phyloP scores from a whole-genome alignment of 176 grass and related monocot genomes.

The Thinopyrum elongatum region DNA sequence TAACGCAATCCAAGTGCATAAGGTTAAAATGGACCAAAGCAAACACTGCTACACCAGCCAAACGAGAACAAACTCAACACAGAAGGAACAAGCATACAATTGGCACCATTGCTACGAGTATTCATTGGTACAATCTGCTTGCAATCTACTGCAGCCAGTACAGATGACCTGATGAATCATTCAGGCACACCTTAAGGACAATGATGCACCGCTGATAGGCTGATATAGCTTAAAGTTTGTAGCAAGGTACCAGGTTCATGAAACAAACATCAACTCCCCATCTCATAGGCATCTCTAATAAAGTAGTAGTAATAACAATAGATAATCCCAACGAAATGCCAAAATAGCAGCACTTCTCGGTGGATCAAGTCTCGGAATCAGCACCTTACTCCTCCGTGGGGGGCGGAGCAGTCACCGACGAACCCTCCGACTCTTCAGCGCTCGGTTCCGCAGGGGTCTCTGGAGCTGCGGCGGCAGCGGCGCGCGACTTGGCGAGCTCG shows the following conservation, averaged over 20 bases:
- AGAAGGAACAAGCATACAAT: not conserved
- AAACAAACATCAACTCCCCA: slow-evolving; percentile 37
- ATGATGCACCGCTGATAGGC: not conserved
- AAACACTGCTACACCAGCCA: not conserved
- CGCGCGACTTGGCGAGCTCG: slow-evolving; percentile 61
- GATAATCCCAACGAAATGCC: slow-evolving; percentile 35
- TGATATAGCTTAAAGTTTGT: slow-evolving; percentile 16
- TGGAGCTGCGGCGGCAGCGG: not conserved
- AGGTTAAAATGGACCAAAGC: not conserved
- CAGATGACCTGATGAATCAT: slow-evolving; percentile 18
- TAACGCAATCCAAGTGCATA: not conserved
- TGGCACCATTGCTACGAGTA: not conserved
- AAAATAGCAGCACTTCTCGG: slow-evolving; percentile 35
- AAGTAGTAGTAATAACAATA: not conserved
- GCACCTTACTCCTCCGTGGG: slow-evolving; percentile 38
- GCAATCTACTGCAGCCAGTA: not conserved
- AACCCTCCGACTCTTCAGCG: slow-evolving; percentile 24
- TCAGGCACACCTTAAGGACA: not conserved
- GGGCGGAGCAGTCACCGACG: not conserved
- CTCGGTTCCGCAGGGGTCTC: slow-evolving; percentile 7
- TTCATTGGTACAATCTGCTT: not conserved
- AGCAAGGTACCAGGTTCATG: slow-evolving; percentile 29
- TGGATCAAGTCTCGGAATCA: slow-evolving; percentile 22
- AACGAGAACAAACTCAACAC: not conserved
- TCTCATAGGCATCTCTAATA: slow-evolving; percentile 27